A percentile compares a stretch with the other conserved stretches of the same genome.
Evolutionary conservation across 108 stramenopile genomes (phyloP).

Genomic region (Nitzschia sp.): DNA sequence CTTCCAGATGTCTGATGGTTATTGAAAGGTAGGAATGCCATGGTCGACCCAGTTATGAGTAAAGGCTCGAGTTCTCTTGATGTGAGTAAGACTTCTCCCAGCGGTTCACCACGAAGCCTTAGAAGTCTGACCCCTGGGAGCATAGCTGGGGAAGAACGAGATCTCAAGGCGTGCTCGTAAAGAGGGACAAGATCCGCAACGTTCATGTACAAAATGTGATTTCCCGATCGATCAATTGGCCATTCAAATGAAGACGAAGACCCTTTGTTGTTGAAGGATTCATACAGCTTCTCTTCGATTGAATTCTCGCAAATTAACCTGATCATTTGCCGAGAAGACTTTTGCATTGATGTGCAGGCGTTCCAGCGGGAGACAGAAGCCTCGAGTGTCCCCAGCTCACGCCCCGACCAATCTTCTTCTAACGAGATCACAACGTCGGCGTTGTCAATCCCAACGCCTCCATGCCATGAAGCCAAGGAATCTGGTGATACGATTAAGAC

Average conservation of each 20-base stretch:
- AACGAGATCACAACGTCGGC: conserved; percentile 72
- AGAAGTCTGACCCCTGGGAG: conserved; percentile 35
- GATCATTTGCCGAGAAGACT: conserved; percentile 37
- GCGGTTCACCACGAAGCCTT: conserved; percentile 16
- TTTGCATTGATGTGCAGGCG: conserved; percentile 25
- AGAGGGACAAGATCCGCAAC: conserved; percentile 10
- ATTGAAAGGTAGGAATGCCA: conserved; percentile 5
- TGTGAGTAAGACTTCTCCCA: conserved; percentile 18
- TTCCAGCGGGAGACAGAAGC: conserved; percentile 37
- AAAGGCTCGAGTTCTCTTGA: conserved; percentile 12
- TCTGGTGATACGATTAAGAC: conserved; percentile 72
- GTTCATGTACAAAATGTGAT: conserved; percentile 26
- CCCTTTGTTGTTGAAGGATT: not conserved
- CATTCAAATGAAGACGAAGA: not conserved
- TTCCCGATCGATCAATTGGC: conserved; percentile 34
- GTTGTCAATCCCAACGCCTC: conserved; percentile 60
- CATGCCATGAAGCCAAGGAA: conserved; percentile 45
- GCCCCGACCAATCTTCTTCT: conserved; percentile 90
- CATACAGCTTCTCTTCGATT: conserved; percentile 60
- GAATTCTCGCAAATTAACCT: conserved; percentile 60
- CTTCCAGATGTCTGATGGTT: not conserved
- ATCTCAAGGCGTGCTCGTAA: not conserved
- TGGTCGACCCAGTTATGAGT: conserved; percentile 5
- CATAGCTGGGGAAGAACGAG: not conserved
- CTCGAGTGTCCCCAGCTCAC: conserved; percentile 43